Base-by-base conservation (phyloP, 768 basidiomycete species). In the Postia placenta region DNA sequence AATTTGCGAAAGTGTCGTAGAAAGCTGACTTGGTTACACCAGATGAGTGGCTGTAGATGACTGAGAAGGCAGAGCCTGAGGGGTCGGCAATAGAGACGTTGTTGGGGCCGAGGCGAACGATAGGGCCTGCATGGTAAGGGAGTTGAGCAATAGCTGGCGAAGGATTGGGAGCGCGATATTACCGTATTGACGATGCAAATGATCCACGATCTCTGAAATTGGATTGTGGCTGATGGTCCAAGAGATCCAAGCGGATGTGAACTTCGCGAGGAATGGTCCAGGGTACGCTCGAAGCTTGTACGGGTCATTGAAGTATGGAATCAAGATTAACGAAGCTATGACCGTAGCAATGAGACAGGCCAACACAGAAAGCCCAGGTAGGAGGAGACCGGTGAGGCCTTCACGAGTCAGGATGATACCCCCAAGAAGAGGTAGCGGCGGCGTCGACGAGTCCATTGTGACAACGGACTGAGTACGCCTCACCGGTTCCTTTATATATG, bases 41-140 rank as follows among this genome's bases (percentile, higher is more conserved):
- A 14, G 59, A 66, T 0, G 69, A 68, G 49, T 76, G 73, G 4
- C 69, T 72, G 47, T 75, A 74, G 39, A 76, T 62, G 45, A 62
- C 49, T 19, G 65, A 63, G 11, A 75, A 51, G 0, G 75, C 75
- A 0, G 60, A 61, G n/a, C n/a, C n/a, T n/a, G n/a, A n/a, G 0
- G 73, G 71, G 52, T 73, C 71, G 1, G 68, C 62, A 40, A 76
- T 66, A 17, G 69, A 71, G 23, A 76, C 55, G 47, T 74, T 67
- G 44, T 69, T 67, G 1, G 73, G 73, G 2, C 67, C 64, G 38
- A 72, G 57, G 37, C 69, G 61, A 9, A 71, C 67, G 28, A 71
- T 69, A 22, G 11, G n/a, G 9, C 6, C 23, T 5, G 24, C 12
- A 5, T 17, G 7, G 9, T 25, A 28, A 20, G 20, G 14, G 5